Conservation (phyloP, 1,284 basidiomycete species). For the Amylostereum areolatum region DNA sequence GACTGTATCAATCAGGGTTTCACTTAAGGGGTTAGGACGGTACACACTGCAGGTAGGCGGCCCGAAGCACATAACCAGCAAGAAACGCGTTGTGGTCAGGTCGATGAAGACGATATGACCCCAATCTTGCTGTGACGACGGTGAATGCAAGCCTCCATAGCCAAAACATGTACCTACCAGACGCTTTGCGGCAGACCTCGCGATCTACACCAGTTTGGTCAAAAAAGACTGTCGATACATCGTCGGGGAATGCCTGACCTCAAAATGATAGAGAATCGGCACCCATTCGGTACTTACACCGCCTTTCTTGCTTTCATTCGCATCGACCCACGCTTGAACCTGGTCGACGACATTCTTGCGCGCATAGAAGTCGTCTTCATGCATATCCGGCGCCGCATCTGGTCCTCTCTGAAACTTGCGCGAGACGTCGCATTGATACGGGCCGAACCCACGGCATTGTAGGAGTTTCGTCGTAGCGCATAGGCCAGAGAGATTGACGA, state of each 20-base stretch:
- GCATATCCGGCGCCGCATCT: constrained; percentile 18
- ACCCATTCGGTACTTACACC: constrained; percentile 12
- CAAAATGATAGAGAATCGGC: constrained; percentile 23
- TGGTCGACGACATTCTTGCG: constrained; percentile 21
- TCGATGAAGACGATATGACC: constrained; percentile 25
- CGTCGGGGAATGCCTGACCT: constrained; percentile 10
- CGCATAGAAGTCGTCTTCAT: constrained; percentile 14
- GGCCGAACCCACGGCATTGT: constrained; percentile 19
- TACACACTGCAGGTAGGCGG: constrained; percentile 9
- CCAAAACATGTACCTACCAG: constrained; percentile 4
- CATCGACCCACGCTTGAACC: constrained; percentile 11
- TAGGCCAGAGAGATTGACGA: constrained; percentile 9
- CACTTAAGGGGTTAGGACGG: background rate
- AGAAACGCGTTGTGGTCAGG: constrained; percentile 18
- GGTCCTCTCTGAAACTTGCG: constrained; percentile 18
- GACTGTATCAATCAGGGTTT: too few species aligned
- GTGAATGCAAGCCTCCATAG: background rate
- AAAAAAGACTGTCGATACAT: background rate
- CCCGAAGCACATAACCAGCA: constrained; percentile 23
- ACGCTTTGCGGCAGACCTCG: constrained; percentile 14
- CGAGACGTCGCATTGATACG: constrained; percentile 18
- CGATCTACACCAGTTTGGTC: constrained; percentile 10
- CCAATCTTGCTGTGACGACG: constrained; percentile 21
- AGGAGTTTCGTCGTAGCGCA: constrained; percentile 15
- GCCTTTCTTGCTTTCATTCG: background rate